Conservation (phyloP, 495 filamentous ascomycete genomes). For the Aspergillus homomorphus region DNA sequence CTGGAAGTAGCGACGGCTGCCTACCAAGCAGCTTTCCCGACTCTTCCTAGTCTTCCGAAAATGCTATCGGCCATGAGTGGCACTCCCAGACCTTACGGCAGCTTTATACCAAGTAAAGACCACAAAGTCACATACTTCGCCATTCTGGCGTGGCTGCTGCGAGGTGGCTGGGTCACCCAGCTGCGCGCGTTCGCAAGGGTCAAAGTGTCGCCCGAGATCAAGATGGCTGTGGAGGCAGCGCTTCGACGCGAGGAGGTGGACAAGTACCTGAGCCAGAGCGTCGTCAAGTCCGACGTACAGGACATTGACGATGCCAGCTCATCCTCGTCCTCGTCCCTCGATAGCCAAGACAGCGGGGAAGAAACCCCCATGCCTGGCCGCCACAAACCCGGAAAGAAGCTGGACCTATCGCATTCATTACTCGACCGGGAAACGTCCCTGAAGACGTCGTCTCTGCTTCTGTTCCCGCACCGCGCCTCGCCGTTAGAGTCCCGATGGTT, state of each 20-base stretch:
- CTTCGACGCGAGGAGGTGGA: constrained; percentile 45
- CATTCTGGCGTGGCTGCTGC: constrained; percentile 88
- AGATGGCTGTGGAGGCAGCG: constrained; percentile 44
- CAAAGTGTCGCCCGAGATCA: constrained; percentile 50
- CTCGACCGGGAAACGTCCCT: constrained; percentile 39
- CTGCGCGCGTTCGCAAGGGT: constrained; percentile 87
- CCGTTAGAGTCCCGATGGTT: constrained; percentile 69
- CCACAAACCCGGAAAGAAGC: constrained; percentile 25
- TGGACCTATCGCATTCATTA: constrained; percentile 36
- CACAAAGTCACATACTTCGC: constrained; percentile 83
- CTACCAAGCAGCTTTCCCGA: constrained; percentile 74
- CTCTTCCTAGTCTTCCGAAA: constrained; percentile 74
- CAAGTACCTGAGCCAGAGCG: constrained; percentile 37
- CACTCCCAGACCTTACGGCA: constrained; percentile 73
- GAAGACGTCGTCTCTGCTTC: constrained; percentile 45
- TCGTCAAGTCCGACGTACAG: constrained; percentile 23
- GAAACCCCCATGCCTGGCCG: constrained; percentile 37
- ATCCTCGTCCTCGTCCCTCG: constrained; percentile 43
- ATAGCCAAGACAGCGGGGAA: constrained; percentile 40
- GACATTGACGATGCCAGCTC: constrained; percentile 30
- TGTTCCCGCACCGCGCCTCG: constrained; percentile 53
- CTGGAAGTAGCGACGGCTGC: constrained; percentile 66
- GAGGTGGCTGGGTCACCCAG: constrained; percentile 89
- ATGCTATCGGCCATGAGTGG: constrained; percentile 77
- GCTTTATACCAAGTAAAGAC: constrained; percentile 81